Evolutionary conservation across 495 filamentous ascomycete genomes (phyloP).

Genomic region (Recurvomyces mirabilis): DNA sequence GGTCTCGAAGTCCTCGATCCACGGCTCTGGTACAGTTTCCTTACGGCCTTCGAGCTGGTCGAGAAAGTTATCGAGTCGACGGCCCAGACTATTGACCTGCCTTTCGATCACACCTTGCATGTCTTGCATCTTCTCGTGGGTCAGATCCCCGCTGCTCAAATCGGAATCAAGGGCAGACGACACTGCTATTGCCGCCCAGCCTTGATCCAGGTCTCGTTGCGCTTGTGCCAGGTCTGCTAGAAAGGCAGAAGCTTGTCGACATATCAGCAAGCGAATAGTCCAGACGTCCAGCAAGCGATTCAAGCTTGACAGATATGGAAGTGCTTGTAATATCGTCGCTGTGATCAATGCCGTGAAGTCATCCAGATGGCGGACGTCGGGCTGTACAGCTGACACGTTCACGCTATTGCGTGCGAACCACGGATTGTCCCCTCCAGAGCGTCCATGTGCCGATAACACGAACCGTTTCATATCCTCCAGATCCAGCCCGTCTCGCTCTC

Average conservation of each 20-base stretch:
- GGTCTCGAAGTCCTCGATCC: slow-evolving; percentile 75
- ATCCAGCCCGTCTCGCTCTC: slow-evolving; percentile 66
- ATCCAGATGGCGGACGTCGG: slow-evolving; percentile 49
- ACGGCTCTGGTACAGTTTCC: slow-evolving; percentile 73
- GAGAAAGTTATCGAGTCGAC: slow-evolving; percentile 67
- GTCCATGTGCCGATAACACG: slow-evolving; percentile 68
- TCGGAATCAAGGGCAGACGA: slow-evolving; percentile 1
- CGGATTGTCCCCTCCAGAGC: slow-evolving; percentile 40
- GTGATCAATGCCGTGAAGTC: slow-evolving; percentile 85
- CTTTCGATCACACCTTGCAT: slow-evolving; percentile 44
- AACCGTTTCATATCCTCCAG: slow-evolving; percentile 85
- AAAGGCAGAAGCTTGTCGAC: slow-evolving; percentile 59
- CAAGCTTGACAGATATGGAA: slow-evolving; percentile 70
- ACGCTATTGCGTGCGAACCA: slow-evolving; percentile 42
- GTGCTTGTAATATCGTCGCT: slow-evolving; percentile 70
- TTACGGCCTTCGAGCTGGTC: slow-evolving; percentile 71
- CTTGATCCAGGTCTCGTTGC: slow-evolving; percentile 31
- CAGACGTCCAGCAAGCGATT: slow-evolving; percentile 59
- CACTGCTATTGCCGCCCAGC: slow-evolving; percentile 40
- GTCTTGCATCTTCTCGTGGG: slow-evolving; percentile 12
- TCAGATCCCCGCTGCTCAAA: slow-evolving; percentile 5
- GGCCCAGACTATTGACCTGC: slow-evolving; percentile 59
- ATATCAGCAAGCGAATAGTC: slow-evolving; percentile 61
- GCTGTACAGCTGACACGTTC: slow-evolving; percentile 26
- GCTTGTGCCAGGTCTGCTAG: slow-evolving; percentile 54